Conservation (phyloP, 1,139 yeast genomes). For the Lodderomyces orthopsilosis region DNA sequence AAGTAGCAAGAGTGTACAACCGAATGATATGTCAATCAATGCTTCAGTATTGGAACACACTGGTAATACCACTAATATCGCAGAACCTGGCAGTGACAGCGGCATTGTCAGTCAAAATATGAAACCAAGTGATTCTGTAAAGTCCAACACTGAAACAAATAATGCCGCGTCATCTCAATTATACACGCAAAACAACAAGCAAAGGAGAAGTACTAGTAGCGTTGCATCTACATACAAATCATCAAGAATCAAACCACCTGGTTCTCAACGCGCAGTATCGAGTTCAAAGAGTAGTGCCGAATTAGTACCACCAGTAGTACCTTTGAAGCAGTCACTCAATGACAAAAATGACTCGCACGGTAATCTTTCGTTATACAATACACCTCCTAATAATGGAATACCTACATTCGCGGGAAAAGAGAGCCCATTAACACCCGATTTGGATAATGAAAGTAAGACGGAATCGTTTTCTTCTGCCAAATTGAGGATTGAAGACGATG, state of each 20-base stretch:
- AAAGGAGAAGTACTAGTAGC: slow-evolving; percentile 13
- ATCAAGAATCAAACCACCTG: slow-evolving; percentile 16
- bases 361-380: background rate
- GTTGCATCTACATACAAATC: slow-evolving; percentile 15
- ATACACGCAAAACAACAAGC: slow-evolving; percentile 4
- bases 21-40: background rate
- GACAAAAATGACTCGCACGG: slow-evolving; percentile 1
- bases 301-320: slow-evolving; percentile 8
- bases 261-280: slow-evolving; percentile 11
- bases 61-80: background rate
- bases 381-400: slow-evolving; percentile 2
- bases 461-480: background rate
- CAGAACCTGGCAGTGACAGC: background rate
- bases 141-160: slow-evolving; percentile 1
- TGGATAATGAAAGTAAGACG: slow-evolving; percentile 4
- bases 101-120: background rate
- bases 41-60: background rate
- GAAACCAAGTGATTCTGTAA: slow-evolving; percentile 1
- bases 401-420: slow-evolving; percentile 12
- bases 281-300: slow-evolving; percentile 3
- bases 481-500: slow-evolving; percentile 1
- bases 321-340: slow-evolving; percentile 12
- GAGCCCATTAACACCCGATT: slow-evolving; percentile 21
- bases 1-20: background rate
- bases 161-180: background rate